Evolutionary conservation across 2,329 filamentous ascomycete species (phyloP).

Genomic region (Fusarium mexicanum): DNA sequence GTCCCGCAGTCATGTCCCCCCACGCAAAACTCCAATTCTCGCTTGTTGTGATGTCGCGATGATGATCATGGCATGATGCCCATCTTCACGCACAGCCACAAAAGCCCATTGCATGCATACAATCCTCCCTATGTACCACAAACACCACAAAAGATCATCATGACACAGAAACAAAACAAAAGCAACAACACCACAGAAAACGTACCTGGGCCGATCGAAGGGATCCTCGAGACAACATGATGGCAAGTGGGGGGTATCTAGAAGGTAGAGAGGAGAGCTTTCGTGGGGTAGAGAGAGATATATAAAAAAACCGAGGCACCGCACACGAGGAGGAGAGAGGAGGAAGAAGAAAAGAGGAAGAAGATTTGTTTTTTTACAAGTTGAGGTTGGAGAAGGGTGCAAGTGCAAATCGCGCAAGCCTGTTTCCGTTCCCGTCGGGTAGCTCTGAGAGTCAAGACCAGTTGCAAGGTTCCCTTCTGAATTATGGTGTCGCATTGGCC

Average conservation of each 20-base stretch:
- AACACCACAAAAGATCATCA: constrained; percentile 4
- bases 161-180: constrained; percentile 4
- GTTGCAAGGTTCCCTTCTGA: constrained; percentile 1
- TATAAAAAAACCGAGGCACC: constrained; percentile 8
- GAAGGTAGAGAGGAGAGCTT: constrained; percentile 33
- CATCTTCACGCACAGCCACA: constrained; percentile 2
- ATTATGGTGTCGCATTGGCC: constrained; percentile 36
- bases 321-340: constrained; percentile 17
- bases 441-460: constrained; percentile 1
- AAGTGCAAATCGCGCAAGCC: constrained; percentile 41
- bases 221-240: constrained; percentile 69
- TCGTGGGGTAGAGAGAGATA: background rate
- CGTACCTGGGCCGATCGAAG: constrained; percentile 66
- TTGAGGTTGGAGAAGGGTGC: background rate
- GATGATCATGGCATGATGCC: constrained; percentile 35
- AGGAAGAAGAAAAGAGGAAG: constrained; percentile 1
- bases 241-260: constrained; percentile 41
- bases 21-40: background rate
- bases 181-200: background rate
- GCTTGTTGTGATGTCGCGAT: constrained; percentile 5
- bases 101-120: background rate
- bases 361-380: background rate
- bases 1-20: background rate
- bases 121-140: background rate
- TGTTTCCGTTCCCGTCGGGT: constrained; percentile 13